Evolutionary conservation across 345 rosid species (phyloP).

Genomic region (Eucalyptus tenuipes): DNA sequence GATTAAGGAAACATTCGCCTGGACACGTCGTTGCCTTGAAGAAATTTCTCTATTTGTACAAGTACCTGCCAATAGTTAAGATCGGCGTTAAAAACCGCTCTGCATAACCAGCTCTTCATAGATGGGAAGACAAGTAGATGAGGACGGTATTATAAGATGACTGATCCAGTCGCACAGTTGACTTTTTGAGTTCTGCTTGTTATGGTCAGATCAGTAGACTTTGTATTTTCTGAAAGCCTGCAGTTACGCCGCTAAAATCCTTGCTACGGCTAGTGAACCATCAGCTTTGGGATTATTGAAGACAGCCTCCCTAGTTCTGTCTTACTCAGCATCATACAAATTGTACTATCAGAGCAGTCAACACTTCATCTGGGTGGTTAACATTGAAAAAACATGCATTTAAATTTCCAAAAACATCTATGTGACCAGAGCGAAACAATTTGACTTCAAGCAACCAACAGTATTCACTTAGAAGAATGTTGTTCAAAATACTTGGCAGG

Average conservation of each 20-base stretch:
- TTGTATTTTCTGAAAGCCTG: not conserved
- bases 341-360: not conserved
- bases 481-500: not conserved
- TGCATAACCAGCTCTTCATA: not conserved
- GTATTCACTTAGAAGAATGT: not conserved
- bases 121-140: not conserved
- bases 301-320: not conserved
- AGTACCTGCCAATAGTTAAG: slow-evolving; percentile 18
- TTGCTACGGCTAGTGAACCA: not conserved
- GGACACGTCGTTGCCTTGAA: not conserved
- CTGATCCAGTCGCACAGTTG: not conserved
- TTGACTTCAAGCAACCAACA: not conserved
- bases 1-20: not conserved
- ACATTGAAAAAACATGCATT: not conserved
- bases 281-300: not conserved
- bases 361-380: not conserved
- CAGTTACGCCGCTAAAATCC: not conserved
- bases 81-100: not conserved
- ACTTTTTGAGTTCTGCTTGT: not conserved
- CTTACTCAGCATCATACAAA: not conserved
- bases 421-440: not conserved
- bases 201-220: not conserved
- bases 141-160: not conserved
- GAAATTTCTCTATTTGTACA: slow-evolving; percentile 10
- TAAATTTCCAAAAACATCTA: not conserved